Evolutionary conservation across 2,329 filamentous ascomycete genomes (phyloP).

Genomic region (Arthrobotrys pseudoclavata): DNA sequence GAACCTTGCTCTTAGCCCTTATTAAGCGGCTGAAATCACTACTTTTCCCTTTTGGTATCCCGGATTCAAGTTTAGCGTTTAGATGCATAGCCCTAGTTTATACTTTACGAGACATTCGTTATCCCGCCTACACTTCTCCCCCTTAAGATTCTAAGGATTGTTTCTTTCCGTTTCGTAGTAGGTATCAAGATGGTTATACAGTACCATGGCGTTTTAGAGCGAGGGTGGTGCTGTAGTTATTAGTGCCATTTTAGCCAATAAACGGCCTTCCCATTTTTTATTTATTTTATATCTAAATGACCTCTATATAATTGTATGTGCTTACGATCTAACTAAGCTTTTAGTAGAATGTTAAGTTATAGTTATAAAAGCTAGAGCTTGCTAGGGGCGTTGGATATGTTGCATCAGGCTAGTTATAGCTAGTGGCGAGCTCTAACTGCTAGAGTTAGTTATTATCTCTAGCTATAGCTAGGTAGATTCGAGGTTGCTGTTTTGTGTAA

Average conservation of each 20-base stretch:
- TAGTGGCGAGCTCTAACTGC: neutral
- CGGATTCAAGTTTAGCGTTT: conserved; percentile 15
- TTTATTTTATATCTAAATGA: too few species aligned
- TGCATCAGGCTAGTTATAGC: neutral
- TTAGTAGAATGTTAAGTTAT: neutral
- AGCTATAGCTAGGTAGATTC: neutral
- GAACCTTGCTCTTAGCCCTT: neutral
- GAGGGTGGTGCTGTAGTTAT: neutral
- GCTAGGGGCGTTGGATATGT: neutral
- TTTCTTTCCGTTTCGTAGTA: neutral
- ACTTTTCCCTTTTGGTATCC: neutral
- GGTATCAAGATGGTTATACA: neutral
- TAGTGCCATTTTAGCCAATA: neutral
- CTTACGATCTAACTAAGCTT: too few species aligned
- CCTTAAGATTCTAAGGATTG: neutral
- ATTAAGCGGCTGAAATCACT: neutral
- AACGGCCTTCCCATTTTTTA: too few species aligned
- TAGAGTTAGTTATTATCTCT: neutral
- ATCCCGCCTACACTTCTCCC: neutral
- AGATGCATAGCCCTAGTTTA: conserved; percentile 2
- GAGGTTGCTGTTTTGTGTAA: conserved; percentile 1
- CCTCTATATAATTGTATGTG: neutral
- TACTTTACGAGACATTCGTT: conserved; percentile 10
- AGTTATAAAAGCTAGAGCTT: neutral
- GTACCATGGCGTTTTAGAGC: neutral